These are phyloP conservation scores for Pilaira anomala DNA, from an alignment of 192 early-diverging fungal genomes.

Conservation along the genomic window DNA sequence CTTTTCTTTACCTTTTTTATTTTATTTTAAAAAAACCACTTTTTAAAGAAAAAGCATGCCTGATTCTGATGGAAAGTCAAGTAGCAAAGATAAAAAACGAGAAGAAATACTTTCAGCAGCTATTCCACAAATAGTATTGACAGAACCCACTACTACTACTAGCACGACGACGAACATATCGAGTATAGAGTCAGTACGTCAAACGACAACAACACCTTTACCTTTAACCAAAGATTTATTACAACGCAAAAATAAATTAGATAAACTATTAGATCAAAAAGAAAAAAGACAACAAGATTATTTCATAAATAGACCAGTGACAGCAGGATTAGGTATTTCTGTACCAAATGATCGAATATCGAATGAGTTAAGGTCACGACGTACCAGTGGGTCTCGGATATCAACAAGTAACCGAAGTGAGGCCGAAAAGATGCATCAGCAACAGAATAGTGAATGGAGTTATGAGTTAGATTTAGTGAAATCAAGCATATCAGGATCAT, in stretches of 20 bases:
- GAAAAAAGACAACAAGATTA: constrained; percentile 1
- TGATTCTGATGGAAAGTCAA: no score
- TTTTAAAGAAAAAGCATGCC: no score
- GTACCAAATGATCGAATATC: background rate
- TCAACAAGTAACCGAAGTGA: background rate
- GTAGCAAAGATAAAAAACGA: no score
- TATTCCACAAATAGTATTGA: no score
- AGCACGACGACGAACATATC: no score
- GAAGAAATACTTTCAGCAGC: no score
- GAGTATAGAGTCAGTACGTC: background rate
- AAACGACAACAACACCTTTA: constrained; percentile 15
- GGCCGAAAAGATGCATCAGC: background rate
- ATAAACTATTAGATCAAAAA: constrained; percentile 13
- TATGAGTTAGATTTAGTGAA: constrained; percentile 1
- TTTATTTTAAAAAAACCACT: no score
- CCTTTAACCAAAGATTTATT: constrained; percentile 32
- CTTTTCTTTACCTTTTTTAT: no score
- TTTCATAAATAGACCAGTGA: constrained; percentile 9
- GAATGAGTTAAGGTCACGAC: background rate
- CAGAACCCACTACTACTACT: no score
- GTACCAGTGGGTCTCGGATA: background rate
- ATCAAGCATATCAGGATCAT: constrained; percentile 4
- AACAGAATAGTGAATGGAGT: constrained; percentile 9
- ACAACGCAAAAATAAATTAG: constrained; percentile 27
- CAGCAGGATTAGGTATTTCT: constrained; percentile 21